Percentiles rank a stretch among this genome's conserved stretches.
phyloP scores from a whole-genome alignment of 371 early-diverging fungal genomes.

The Lichtheimia hyalospora region DNA sequence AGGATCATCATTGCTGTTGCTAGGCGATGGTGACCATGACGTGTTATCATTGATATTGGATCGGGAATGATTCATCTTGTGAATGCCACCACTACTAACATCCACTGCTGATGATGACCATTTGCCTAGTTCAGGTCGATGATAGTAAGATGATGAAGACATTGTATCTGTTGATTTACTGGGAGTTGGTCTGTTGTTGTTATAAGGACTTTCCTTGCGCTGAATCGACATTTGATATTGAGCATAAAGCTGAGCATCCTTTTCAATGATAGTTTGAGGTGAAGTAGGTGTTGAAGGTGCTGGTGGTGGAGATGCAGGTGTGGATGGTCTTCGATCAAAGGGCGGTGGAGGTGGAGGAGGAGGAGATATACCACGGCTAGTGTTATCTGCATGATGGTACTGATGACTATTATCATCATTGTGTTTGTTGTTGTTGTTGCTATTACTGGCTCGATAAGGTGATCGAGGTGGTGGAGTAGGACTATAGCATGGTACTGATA shows the following conservation, averaged over 20 bases:
- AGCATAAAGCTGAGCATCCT: conserved; percentile 15
- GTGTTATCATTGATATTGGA: not conserved
- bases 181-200: not conserved
- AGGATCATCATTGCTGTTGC: not conserved
- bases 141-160: not conserved
- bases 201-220: not conserved
- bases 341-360: conserved; percentile 22
- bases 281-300: conserved; percentile 3
- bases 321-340: conserved; percentile 3
- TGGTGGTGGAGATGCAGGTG: conserved; percentile 3
- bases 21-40: not conserved
- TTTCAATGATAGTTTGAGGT: conserved; percentile 11
- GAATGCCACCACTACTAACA: too few species aligned
- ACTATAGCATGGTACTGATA: not conserved
- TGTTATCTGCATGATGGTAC: conserved; percentile 17
- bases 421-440: not conserved
- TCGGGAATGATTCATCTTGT: not conserved
- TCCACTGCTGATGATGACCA: too few species aligned
- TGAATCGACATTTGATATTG: conserved; percentile 13
- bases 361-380: conserved; percentile 25
- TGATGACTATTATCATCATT: not conserved
- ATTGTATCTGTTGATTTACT: not conserved
- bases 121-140: too few species aligned
- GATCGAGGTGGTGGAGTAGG: conserved; percentile 21
- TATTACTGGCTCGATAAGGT: conserved; percentile 19